Base-by-base conservation (phyloP, 306 rosid genomes). In the Albizia julibrissin region DNA sequence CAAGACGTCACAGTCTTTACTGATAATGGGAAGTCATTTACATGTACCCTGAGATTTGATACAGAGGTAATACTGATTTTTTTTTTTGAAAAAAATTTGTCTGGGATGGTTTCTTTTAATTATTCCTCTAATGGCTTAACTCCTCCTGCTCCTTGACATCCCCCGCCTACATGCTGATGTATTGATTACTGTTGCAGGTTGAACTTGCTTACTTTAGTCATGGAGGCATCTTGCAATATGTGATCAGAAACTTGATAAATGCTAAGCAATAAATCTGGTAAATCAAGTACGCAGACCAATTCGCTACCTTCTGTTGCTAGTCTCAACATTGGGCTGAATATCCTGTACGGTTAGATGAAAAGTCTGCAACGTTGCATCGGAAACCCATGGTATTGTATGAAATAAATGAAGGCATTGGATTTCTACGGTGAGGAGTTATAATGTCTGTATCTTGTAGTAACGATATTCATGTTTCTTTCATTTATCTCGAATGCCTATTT, bases 161-260 rank as follows among this genome's bases (percentile, higher is more conserved):
- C n/a, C 65, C 31, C 16, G 21, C 72, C 43, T 64, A 37, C 71
- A 18, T 21, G 26, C 62, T 64, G 18, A 82, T 75, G 49, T 68
- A 78, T 56, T 24, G 37, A 62, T 49, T 74, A 44, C 44, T 26
- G 13, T 31, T 88, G 69, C 88, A 95, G 98, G 99, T 95, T 68
- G 99, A 95, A 79, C 88, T 95, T 72, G 98, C 98, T 12, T 91
- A 95, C 88, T 93, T 95, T 65, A 85, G 89, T 50, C 98, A 95
- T 70, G 98, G 98, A 70, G 99, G 99, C 84, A 95, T 95, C 77
- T 76, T 95, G 46, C 99, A 91, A 2, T 95, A 89, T 76, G 98
- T 88, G 71, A 95, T 95, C 88, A 89, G 99, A 79, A 93, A 93
- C 85, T 87, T 95, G 91, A 93, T 95, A 86, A 75, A 83, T 61